phyloP scores from a whole-genome alignment of 2,329 filamentous ascomycete species.

The Amphichorda felina region DNA sequence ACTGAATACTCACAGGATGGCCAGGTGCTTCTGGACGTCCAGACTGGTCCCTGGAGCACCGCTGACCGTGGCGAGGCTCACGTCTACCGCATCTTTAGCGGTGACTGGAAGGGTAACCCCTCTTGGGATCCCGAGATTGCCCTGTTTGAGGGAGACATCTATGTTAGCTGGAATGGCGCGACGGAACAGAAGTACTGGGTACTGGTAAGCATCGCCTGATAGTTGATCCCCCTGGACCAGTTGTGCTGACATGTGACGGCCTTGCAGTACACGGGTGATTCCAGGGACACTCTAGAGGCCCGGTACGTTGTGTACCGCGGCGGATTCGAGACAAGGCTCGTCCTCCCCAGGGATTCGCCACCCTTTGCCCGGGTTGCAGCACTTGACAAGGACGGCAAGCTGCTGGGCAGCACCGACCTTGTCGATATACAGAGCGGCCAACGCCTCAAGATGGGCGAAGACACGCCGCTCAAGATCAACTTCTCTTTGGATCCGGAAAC shows the following conservation, averaged over 20 bases:
- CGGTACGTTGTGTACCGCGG: conserved; percentile 1
- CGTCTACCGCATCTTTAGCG: conserved; percentile 13
- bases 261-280: conserved; percentile 1
- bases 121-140: conserved; percentile 13
- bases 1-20: conserved; percentile 35
- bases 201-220: conserved; percentile 1
- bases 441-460: not conserved
- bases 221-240: not conserved
- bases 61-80: conserved; percentile 4
- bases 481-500: conserved; percentile 1
- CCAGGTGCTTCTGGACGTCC: conserved; percentile 29
- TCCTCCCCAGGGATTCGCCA: not conserved
- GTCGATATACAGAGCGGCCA: conserved; percentile 13
- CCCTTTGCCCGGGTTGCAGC: conserved; percentile 7
- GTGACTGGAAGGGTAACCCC: conserved; percentile 12
- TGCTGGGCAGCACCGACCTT: conserved; percentile 14
- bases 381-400: conserved; percentile 9
- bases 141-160: conserved; percentile 4
- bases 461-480: not conserved
- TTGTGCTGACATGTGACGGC: not conserved
- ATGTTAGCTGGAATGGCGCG: conserved; percentile 15
- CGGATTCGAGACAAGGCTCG: conserved; percentile 2
- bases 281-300: not conserved
- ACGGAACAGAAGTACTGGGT: conserved; percentile 6
- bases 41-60: conserved; percentile 26